phyloP scores from a whole-genome alignment of 129 eudicot species.

The Pseudognaphalium luteoalbum region DNA sequence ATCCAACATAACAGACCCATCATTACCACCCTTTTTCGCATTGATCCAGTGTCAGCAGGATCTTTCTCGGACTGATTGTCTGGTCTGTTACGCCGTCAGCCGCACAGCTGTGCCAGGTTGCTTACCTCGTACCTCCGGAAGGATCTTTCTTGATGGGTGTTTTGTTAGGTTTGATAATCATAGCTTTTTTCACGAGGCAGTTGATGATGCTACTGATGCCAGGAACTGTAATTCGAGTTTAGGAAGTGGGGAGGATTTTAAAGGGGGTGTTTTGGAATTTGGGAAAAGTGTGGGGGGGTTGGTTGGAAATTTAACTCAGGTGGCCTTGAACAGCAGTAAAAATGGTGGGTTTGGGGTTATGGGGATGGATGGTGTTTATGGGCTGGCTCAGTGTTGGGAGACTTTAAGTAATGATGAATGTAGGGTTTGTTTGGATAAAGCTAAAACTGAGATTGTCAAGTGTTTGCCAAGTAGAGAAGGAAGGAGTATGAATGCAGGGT shows the following conservation, averaged over 20 bases:
- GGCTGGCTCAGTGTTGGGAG: constrained; percentile 79
- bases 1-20: constrained; percentile 21
- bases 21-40: constrained; percentile 36
- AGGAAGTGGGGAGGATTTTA: constrained; percentile 2
- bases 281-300: constrained; percentile 31
- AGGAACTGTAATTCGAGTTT: constrained; percentile 43
- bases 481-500: constrained; percentile 66
- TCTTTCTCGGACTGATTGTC: constrained; percentile 59
- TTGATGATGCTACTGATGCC: constrained; percentile 34
- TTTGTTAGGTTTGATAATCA: constrained; percentile 59
- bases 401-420: constrained; percentile 52
- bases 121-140: constrained; percentile 50
- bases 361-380: constrained; percentile 53
- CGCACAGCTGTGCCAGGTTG: constrained; percentile 74
- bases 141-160: constrained; percentile 69
- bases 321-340: constrained; percentile 25
- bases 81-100: constrained; percentile 77
- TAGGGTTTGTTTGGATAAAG: constrained; percentile 56
- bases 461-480: constrained; percentile 76
- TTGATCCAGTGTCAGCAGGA: constrained; percentile 63
- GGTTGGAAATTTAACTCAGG: constrained; percentile 44
- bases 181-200: constrained; percentile 43
- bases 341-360: constrained; percentile 45
- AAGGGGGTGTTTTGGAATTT: constrained; percentile 27
- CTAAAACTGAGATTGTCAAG: constrained; percentile 25